Conservation (phyloP, 495 filamentous ascomycete genomes). For the Penicillium parvum region DNA sequence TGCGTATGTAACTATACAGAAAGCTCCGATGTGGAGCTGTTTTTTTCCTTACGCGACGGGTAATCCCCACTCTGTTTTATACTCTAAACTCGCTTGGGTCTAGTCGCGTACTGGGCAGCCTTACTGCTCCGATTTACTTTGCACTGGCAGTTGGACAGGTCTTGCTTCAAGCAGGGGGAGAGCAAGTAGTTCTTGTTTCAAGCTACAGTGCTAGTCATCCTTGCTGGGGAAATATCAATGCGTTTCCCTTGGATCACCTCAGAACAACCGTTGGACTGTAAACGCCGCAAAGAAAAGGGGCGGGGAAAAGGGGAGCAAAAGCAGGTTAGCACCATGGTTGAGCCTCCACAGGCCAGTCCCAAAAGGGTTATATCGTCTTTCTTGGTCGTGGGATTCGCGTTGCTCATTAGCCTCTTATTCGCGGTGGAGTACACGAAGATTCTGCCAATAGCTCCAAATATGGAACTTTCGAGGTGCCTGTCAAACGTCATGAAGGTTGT, state of each 20-base stretch:
- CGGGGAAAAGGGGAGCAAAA: constrained; percentile 19
- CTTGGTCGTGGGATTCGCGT: constrained; percentile 11
- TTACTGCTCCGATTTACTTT: constrained; percentile 16
- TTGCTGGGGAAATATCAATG: neutral
- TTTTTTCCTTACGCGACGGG: constrained; percentile 21
- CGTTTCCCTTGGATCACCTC: no score
- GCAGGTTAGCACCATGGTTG: constrained; percentile 23
- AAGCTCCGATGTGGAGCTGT: constrained; percentile 17
- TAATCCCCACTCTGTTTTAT: constrained; percentile 23
- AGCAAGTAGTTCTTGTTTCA: neutral
- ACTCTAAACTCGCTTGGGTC: constrained; percentile 14
- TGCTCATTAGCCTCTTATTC: constrained; percentile 19
- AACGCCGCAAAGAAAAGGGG: constrained; percentile 19
- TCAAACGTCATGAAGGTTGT: no score
- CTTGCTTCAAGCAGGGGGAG: constrained; percentile 2
- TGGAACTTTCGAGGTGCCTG: no score
- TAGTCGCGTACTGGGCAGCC: constrained; percentile 21
- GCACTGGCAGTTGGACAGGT: constrained; percentile 5
- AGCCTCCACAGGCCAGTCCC: constrained; percentile 25
- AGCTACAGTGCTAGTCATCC: neutral
- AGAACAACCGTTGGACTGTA: no score
- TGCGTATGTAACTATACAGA: constrained; percentile 1
- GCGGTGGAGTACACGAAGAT: constrained; percentile 11
- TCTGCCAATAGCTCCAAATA: constrained; percentile 9
- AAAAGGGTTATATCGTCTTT: constrained; percentile 19